A percentile compares a stretch with the other conserved stretches of the same genome.
These are phyloP conservation scores for Mycena albidolilacea DNA, from an alignment of 768 basidiomycete genomes.

Conservation along the genomic window DNA sequence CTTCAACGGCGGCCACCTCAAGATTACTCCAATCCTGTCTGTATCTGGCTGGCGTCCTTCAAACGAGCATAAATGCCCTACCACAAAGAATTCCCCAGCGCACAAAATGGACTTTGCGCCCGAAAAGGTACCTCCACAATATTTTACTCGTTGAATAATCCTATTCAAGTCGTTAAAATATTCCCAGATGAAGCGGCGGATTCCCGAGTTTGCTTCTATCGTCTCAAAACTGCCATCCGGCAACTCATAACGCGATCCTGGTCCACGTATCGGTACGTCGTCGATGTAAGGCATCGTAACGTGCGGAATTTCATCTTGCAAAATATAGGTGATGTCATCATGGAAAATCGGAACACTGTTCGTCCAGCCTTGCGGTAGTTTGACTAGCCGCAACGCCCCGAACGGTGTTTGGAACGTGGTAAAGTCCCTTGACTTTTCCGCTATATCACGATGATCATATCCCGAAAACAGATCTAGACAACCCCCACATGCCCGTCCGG, in stretches of 20 bases:
- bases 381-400: slow-evolving; percentile 39
- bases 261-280: slow-evolving; percentile 47
- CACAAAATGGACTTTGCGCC: slow-evolving; percentile 47
- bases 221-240: slow-evolving; percentile 42
- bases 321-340: slow-evolving; percentile 41
- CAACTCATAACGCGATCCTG: neutral
- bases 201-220: slow-evolving; percentile 40
- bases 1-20: no score
- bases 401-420: slow-evolving; percentile 49
- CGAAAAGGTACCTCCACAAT: slow-evolving; percentile 43
- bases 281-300: slow-evolving; percentile 47
- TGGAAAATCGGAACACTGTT: slow-evolving; percentile 51
- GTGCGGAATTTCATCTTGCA: slow-evolving; percentile 41
- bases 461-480: slow-evolving; percentile 37
- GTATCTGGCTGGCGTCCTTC: no score
- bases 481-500: no score
- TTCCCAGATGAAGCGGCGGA: slow-evolving; percentile 36
- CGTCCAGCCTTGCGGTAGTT: slow-evolving; percentile 50
- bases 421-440: slow-evolving; percentile 43
- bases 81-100: slow-evolving; percentile 52
- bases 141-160: slow-evolving; percentile 22
- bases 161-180: slow-evolving; percentile 1
- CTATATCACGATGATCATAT: slow-evolving; percentile 46
- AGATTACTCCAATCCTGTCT: slow-evolving; percentile 46
- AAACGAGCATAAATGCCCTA: no score